Evolutionary conservation across 495 filamentous ascomycete species (phyloP), one percentile per base, ranked within the genome.

Genomic region (Glarea lozoyensis): DNA sequence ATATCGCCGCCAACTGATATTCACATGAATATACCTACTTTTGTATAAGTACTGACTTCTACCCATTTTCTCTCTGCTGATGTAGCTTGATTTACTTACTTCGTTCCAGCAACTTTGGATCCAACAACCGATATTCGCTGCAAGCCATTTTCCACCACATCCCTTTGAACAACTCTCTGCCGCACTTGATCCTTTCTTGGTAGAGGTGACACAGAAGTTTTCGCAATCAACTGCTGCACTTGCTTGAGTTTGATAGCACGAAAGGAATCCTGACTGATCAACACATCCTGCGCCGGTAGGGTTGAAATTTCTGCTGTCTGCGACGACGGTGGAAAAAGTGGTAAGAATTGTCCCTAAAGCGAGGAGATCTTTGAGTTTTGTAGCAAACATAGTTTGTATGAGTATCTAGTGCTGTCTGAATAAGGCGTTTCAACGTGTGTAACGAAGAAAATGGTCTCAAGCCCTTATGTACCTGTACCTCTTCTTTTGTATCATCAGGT

Each of bases 31-130:
- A 46, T 3, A 46, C 43, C 43, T 46, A n/a, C n/a, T n/a, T n/a
- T n/a, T n/a, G n/a, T n/a, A n/a, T n/a, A n/a, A n/a, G n/a, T n/a
- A n/a, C n/a, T 22, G 11, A 39, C 35, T 16, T 9, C 32, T 32
- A 31, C 31, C 15, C 11, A 15, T 13, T 7, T 16, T 5, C n/a
- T 3, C 9, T 22, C 11, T 10, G 15, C 2, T 3, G 11, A 23
- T 12, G 16, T 16, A 19, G 15, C 7, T 11, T 10, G 25, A 17
- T 18, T 2, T 13, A 33, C 22, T 20, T 40, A 40, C 43, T 18
- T 46, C 35, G 37, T 46, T 46, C 43, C 43, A 46, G 17, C 43
- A 46, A 24, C 35, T 46, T 19, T 46, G 35, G 15, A 46, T 22
- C 43, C 43, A 46, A 17, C 43, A 46, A 3, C 43, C 43, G 2